phyloP scores from a whole-genome alignment of 805 yeast species.

The Spathaspora sp. region DNA sequence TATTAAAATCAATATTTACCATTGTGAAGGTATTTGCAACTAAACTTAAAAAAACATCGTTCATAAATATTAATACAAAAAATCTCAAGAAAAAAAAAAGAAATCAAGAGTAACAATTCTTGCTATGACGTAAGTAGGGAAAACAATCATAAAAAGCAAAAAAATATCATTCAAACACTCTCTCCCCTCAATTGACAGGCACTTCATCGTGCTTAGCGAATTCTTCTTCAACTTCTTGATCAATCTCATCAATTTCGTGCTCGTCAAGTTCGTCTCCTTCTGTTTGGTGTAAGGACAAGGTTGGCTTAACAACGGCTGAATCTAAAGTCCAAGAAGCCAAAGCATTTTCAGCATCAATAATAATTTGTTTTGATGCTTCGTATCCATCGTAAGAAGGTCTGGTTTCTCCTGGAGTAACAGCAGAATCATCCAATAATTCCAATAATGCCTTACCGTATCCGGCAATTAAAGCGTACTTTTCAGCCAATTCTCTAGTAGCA shows the following conservation, averaged over 20 bases:
- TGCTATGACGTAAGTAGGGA: neutral
- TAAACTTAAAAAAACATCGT: neutral
- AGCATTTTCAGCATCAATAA: slow-evolving; percentile 81
- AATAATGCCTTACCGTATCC: slow-evolving; percentile 86
- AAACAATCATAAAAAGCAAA: neutral
- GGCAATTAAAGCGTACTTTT: slow-evolving; percentile 80
- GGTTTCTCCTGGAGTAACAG: slow-evolving; percentile 90
- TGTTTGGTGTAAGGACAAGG: slow-evolving; percentile 64
- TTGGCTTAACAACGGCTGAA: slow-evolving; percentile 77
- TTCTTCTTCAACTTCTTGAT: slow-evolving; percentile 51
- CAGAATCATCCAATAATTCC: slow-evolving; percentile 78
- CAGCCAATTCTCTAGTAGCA: slow-evolving; percentile 80
- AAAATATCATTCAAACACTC: neutral
- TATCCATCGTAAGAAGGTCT: slow-evolving; percentile 88
- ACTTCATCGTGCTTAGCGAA: slow-evolving; percentile 45
- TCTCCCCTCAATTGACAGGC: neutral
- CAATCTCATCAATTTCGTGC: slow-evolving; percentile 43
- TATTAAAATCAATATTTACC: neutral
- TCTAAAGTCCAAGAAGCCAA: slow-evolving; percentile 83
- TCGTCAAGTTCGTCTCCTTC: slow-evolving; percentile 45
- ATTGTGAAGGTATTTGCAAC: neutral
- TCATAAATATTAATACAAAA: neutral
- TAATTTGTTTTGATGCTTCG: slow-evolving; percentile 84
- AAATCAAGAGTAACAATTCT: neutral
- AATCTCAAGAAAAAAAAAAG: neutral